Conservation (phyloP, 108 stramenopile species). For the Pseudonitzschia pungens region DNA sequence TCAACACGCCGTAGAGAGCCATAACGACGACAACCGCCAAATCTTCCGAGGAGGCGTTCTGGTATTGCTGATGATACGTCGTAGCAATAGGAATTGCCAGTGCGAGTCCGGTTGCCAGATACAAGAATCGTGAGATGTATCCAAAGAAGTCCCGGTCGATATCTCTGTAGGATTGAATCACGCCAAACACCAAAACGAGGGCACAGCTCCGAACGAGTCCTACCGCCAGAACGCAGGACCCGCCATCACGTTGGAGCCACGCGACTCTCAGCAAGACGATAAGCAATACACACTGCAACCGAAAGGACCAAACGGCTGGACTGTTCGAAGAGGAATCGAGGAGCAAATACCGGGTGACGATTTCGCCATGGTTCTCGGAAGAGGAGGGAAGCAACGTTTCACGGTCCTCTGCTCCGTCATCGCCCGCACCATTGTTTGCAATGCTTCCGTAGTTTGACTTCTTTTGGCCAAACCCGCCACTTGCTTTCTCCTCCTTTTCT, state of each 20-base stretch:
- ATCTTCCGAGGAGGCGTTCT: slow-evolving; percentile 17
- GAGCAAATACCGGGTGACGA: neutral
- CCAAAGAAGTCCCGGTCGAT: slow-evolving; percentile 34
- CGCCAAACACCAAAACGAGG: slow-evolving; percentile 20
- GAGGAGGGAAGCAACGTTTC: neutral
- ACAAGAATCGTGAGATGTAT: slow-evolving; percentile 42
- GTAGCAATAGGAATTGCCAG: slow-evolving; percentile 16
- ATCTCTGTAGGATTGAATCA: slow-evolving; percentile 26
- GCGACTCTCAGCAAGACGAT: neutral
- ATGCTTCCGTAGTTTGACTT: neutral
- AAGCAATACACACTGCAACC: slow-evolving; percentile 17
- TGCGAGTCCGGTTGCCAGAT: slow-evolving; percentile 24
- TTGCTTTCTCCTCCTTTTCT: neutral
- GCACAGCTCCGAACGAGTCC: slow-evolving; percentile 12
- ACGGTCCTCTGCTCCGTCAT: neutral
- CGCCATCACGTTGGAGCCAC: neutral
- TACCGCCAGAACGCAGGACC: slow-evolving; percentile 3
- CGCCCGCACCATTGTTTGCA: neutral
- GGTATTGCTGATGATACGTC: slow-evolving; percentile 12
- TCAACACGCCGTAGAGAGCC: slow-evolving; percentile 40
- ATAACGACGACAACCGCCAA: slow-evolving; percentile 33
- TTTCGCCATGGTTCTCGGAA: neutral
- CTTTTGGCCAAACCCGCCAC: neutral
- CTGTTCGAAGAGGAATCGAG: neutral
- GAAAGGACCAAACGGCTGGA: slow-evolving; percentile 25